A percentile compares a stretch with the other conserved stretches of the same genome.
Conservation (phyloP, 306 rosid genomes). For the Cucurbita pepo region DNA sequence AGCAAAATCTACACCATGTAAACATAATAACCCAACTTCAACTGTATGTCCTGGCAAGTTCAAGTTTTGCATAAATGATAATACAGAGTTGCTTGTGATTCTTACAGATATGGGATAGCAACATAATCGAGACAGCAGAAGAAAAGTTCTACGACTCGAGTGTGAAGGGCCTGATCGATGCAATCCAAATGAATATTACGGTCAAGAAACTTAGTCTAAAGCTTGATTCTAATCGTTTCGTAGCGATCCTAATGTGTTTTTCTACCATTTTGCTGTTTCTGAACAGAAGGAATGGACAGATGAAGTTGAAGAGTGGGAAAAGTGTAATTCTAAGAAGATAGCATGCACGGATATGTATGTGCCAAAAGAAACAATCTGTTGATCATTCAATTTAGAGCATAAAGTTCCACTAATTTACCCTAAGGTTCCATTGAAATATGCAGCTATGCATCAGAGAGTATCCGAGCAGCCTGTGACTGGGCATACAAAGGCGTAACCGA, state of each 20-base stretch:
- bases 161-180: conserved; percentile 21
- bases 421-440: not conserved
- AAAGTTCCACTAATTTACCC: not conserved
- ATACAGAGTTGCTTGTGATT: not conserved
- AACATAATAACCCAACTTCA: not conserved
- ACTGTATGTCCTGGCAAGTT: not conserved
- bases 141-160: conserved; percentile 34
- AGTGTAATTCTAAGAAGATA: conserved; percentile 26
- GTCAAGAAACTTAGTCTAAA: conserved; percentile 13
- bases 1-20: conserved; percentile 81
- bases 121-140: conserved; percentile 56
- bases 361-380: not conserved
- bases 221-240: not conserved
- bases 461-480: conserved; percentile 57
- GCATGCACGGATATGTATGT: conserved; percentile 57
- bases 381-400: not conserved
- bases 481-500: conserved; percentile 53
- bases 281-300: conserved; percentile 54
- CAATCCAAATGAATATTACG: conserved; percentile 56
- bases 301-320: conserved; percentile 52
- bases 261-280: not conserved
- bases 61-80: not conserved
- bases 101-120: conserved; percentile 58
- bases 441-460: conserved; percentile 75
- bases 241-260: not conserved